phyloP scores from a whole-genome alignment of 495 filamentous ascomycete genomes.

The Trichoderma reesei region DNA sequence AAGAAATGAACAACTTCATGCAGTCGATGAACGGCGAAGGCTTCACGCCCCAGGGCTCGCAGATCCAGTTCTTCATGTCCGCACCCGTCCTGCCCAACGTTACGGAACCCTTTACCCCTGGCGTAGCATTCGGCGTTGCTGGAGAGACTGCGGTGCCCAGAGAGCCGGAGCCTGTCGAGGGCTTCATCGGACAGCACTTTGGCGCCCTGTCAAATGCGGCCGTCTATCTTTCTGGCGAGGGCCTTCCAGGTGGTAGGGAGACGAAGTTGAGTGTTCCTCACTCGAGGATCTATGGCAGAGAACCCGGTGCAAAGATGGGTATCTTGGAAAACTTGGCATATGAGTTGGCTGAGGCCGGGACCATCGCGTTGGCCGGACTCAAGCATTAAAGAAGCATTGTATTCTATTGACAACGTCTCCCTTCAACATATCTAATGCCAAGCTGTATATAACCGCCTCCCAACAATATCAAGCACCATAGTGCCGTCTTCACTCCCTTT shows the following conservation, averaged over 20 bases:
- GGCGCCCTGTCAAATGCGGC: constrained; percentile 1
- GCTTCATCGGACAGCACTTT: constrained; percentile 5
- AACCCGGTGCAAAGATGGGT: background rate
- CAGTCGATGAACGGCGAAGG: constrained; percentile 20
- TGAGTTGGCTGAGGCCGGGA: background rate
- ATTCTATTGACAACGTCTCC: background rate
- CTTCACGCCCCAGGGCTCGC: constrained; percentile 33
- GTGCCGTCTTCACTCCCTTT: constrained; percentile 21
- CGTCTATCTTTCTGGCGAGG: background rate
- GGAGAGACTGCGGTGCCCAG: background rate
- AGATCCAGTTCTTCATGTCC: constrained; percentile 38
- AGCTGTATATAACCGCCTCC: background rate
- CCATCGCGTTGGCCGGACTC: background rate
- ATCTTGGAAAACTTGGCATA: background rate
- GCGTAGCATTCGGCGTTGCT: background rate
- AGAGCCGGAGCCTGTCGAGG: background rate
- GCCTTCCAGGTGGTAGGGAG: background rate
- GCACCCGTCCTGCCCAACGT: background rate
- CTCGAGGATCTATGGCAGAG: background rate
- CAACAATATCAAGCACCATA: background rate
- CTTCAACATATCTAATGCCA: background rate
- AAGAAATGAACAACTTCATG: constrained; percentile 24
- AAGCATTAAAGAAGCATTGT: background rate
- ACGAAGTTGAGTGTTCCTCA: background rate
- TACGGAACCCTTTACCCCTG: background rate